phyloP scores from a whole-genome alignment of 441 rosid genomes.

The Erysimum pusillum region DNA sequence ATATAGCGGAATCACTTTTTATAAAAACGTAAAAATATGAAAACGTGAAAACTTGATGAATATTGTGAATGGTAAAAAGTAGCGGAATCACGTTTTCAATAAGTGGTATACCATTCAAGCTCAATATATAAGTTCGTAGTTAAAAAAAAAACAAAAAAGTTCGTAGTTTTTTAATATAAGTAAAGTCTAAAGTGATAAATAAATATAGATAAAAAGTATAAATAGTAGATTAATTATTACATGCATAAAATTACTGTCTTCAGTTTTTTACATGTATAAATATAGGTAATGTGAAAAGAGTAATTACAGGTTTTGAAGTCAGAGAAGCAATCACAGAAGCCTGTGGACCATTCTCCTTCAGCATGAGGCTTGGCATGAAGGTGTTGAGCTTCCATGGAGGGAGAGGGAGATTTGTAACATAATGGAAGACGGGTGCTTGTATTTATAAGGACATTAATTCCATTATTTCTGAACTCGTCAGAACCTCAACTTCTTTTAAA shows the following conservation, averaged over 20 bases:
- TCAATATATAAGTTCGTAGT: background rate
- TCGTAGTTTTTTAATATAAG: background rate
- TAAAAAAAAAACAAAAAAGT: background rate
- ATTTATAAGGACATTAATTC: slow-evolving; percentile 35
- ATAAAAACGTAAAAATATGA: no score
- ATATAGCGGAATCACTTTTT: no score
- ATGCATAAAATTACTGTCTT: background rate
- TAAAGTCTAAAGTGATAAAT: background rate
- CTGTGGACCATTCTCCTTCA: slow-evolving; percentile 51
- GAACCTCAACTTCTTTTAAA: slow-evolving; percentile 5
- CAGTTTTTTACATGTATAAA: background rate
- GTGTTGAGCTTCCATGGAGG: slow-evolving; percentile 41
- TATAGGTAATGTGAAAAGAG: background rate
- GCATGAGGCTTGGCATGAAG: slow-evolving; percentile 31
- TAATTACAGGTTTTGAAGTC: slow-evolving; percentile 46
- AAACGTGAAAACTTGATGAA: no score
- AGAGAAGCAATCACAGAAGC: slow-evolving; percentile 52
- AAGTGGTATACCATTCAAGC: no score
- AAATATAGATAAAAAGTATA: background rate
- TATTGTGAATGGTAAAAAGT: no score
- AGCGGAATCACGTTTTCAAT: no score
- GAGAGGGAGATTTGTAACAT: background rate
- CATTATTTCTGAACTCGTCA: background rate
- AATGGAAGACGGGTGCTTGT: slow-evolving; percentile 22
- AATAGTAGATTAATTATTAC: background rate